Evolutionary conservation across 2,329 filamentous ascomycete genomes (phyloP).

Genomic region (Xylaria sp.): DNA sequence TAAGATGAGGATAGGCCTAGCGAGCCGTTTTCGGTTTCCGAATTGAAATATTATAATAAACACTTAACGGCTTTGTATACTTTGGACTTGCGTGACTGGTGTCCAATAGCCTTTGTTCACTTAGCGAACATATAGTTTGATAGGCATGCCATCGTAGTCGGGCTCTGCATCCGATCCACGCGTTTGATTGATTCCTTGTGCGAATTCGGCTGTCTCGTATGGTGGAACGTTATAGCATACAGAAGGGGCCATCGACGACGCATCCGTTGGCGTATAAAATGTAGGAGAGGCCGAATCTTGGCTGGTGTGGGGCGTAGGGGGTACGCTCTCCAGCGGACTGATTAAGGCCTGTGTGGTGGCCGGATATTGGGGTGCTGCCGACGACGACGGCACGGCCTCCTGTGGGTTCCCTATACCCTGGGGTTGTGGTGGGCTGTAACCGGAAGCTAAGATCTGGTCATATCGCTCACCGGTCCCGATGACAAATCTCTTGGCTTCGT

Average conservation of each 20-base stretch:
- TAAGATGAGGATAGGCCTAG: no score
- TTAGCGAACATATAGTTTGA: conserved; percentile 23
- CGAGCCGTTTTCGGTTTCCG: no score
- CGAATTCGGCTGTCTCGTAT: conserved; percentile 14
- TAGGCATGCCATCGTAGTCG: conserved; percentile 34
- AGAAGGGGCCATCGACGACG: conserved; percentile 9
- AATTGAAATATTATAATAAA: background rate
- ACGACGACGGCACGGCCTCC: conserved; percentile 15
- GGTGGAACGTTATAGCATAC: conserved; percentile 17
- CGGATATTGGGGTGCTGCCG: no score
- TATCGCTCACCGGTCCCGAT: conserved; percentile 42
- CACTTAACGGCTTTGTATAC: no score
- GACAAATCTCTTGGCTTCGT: conserved; percentile 57
- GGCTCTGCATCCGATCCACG: conserved; percentile 16
- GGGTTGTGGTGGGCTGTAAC: conserved; percentile 12
- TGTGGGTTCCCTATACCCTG: conserved; percentile 17
- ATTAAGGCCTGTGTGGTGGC: no score
- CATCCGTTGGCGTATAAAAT: conserved; percentile 13
- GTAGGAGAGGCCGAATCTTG: conserved; percentile 15
- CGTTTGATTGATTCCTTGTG: conserved; percentile 4
- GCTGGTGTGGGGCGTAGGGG: conserved; percentile 18
- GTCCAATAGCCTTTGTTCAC: conserved; percentile 9
- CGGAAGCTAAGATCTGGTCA: conserved; percentile 37
- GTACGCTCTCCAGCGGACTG: conserved; percentile 21
- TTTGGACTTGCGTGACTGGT: background rate